Evolutionary conservation across 2,329 filamentous ascomycete genomes (phyloP).

Genomic region (Bipolaris gigantea): DNA sequence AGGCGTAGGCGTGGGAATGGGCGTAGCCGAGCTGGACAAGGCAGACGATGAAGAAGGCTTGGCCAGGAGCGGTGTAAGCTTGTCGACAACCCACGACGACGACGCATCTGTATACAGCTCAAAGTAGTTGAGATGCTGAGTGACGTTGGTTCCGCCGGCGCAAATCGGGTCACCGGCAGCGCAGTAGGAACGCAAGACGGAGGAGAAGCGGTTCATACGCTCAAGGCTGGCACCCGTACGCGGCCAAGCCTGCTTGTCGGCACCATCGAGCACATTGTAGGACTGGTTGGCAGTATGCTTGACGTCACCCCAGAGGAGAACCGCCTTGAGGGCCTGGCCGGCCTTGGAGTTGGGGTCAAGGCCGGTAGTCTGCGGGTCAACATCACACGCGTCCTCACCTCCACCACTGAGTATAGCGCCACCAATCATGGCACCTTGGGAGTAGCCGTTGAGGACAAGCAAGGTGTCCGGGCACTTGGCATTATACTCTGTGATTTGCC

Average conservation of each 20-base stretch:
- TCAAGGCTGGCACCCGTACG: slow-evolving; percentile 9
- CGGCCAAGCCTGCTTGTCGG: slow-evolving; percentile 7
- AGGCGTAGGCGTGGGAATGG: background rate
- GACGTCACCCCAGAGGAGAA: slow-evolving; percentile 8
- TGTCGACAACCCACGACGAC: slow-evolving; percentile 6
- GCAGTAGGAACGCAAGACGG: slow-evolving; percentile 10
- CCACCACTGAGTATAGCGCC: slow-evolving; percentile 8
- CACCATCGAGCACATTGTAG: slow-evolving; percentile 13
- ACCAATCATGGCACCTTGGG: slow-evolving; percentile 9
- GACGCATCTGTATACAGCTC: slow-evolving; percentile 8
- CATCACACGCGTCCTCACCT: slow-evolving; percentile 7
- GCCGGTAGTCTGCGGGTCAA: slow-evolving; percentile 3
- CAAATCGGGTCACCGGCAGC: slow-evolving; percentile 8
- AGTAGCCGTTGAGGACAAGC: slow-evolving; percentile 10
- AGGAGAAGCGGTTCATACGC: slow-evolving; percentile 2
- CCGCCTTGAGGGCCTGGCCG: slow-evolving; percentile 9
- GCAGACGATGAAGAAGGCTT: slow-evolving; percentile 3
- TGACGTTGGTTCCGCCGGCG: background rate
- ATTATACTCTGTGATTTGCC: slow-evolving; percentile 13
- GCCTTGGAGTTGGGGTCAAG: slow-evolving; percentile 2
- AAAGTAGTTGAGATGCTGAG: slow-evolving; percentile 11
- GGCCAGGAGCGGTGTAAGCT: slow-evolving; percentile 6
- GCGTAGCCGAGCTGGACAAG: slow-evolving; percentile 1
- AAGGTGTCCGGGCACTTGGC: slow-evolving; percentile 5
- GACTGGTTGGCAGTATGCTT: slow-evolving; percentile 9